These are phyloP conservation scores for Candida alai DNA, from an alignment of 805 yeast genomes.

Conservation along the genomic window DNA sequence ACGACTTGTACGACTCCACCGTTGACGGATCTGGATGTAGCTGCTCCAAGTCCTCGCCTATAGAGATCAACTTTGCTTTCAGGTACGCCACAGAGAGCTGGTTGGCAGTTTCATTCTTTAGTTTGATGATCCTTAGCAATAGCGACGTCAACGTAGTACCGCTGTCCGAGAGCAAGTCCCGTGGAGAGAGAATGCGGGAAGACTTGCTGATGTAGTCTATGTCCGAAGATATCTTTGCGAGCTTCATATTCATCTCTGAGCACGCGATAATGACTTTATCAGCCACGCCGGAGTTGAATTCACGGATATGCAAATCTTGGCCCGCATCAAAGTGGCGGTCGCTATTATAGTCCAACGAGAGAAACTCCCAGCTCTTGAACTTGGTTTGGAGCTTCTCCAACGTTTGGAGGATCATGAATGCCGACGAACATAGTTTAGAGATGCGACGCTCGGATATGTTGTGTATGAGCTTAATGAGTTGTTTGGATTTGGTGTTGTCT, in stretches of 20 bases:
- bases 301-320: conserved; percentile 14
- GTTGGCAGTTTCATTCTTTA: conserved; percentile 50
- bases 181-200: conserved; percentile 38
- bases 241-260: conserved; percentile 40
- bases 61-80: conserved; percentile 59
- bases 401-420: conserved; percentile 45
- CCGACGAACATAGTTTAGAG: conserved; percentile 45
- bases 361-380: conserved; percentile 52
- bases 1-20: conserved; percentile 47
- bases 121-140: conserved; percentile 41
- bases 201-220: conserved; percentile 44
- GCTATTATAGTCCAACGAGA: conserved; percentile 47
- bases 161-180: conserved; percentile 50
- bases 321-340: conserved; percentile 32
- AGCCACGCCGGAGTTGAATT: conserved; percentile 52
- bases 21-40: conserved; percentile 36
- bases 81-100: conserved; percentile 57
- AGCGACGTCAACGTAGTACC: conserved; percentile 48
- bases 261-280: conserved; percentile 50
- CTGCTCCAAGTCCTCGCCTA: conserved; percentile 58
- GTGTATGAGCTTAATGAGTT: conserved; percentile 39
- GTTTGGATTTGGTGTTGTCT: conserved; percentile 36
- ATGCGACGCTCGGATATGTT: conserved; percentile 39
- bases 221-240: conserved; percentile 41
- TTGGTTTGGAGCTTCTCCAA: conserved; percentile 46